A percentile compares a stretch with the other conserved stretches of the same genome.
phyloP scores from a whole-genome alignment of 208 protist genomes.

The Crithidia thermophila region DNA sequence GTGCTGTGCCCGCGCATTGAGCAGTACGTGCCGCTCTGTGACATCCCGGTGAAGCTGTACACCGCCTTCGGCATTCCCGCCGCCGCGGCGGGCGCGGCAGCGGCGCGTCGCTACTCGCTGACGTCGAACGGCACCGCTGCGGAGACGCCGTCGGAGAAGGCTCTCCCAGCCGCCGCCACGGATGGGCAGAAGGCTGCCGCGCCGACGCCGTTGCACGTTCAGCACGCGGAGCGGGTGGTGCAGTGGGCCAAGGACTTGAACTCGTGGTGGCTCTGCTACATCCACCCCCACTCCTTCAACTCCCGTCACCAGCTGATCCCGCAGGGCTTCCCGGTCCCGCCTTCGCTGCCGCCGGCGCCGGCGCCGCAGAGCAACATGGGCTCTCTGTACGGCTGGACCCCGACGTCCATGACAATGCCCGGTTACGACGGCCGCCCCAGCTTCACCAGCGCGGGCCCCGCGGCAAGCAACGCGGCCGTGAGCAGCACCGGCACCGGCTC shows the following conservation, averaged over 20 bases:
- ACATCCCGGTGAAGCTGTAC: conserved; percentile 15
- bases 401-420: conserved; percentile 3
- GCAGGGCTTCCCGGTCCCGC: conserved; percentile 2
- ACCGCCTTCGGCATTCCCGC: too few relatives aligned
- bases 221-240: conserved; percentile 14
- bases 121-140: neutral
- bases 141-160: neutral
- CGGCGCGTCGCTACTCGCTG: neutral
- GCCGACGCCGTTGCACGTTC: conserved; percentile 1
- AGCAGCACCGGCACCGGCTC: neutral
- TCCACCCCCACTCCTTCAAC: conserved; percentile 32
- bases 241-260: conserved; percentile 34
- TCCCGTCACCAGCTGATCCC: conserved; percentile 29
- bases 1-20: conserved; percentile 37
- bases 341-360: neutral
- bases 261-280: conserved; percentile 38
- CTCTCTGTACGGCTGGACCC: conserved; percentile 14
- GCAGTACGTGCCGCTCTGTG: conserved; percentile 24
- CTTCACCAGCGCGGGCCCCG: neutral
- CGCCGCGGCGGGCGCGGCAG: neutral
- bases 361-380: conserved; percentile 3
- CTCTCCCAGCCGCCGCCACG: neutral
- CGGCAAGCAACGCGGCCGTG: conserved; percentile 2
- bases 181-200: neutral
- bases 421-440: neutral